Evolutionary conservation across 495 filamentous ascomycete species (phyloP), one percentile per base, ranked within the genome.

Genomic region (Lentithecium fluviatile): DNA sequence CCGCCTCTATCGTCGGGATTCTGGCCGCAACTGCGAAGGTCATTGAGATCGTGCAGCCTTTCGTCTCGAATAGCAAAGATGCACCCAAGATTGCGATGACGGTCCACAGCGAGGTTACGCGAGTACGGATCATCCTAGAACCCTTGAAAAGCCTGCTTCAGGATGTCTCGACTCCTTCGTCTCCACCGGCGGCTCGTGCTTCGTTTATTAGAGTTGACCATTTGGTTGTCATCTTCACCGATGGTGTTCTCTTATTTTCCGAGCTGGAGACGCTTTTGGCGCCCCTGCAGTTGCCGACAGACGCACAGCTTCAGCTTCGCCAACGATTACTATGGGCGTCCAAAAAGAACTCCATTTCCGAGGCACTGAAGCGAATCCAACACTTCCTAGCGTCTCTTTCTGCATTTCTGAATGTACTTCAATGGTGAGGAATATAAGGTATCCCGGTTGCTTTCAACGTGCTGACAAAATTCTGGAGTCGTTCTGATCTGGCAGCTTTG

Each of bases 1-100:
- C 56, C 24, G 56, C 46, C 11, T 60, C 56, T 13, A 60, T 60
- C 19, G 24, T 52, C 23, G 48, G 56, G 8, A 60, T 60, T 8
- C n/a, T 60, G 2, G 56, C 38, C 12, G 56, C 56, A 2, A 36
- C 56, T 2, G 56, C 3, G 3, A 52, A 60, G 25, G 56, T 60
- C 1, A n/a, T 36, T 12, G 56, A 60, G 48, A 23, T 32, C 13
- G 2, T 60, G 2, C 32, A 21, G 21, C 56, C 56, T 29, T 11
- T 42, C 56, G 36, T 52, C 12, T 52, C 47, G 3, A 15, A 23
- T 5, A 7, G 32, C 10, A 60, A 52, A 20, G 56, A 43, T 10
- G 19, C 56, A 2, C 2, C 2, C 3, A 36, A 48, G 5, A 52
- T 7, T 20, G 56, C 56, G 13, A n/a, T 2, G 11, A 21, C 37